A percentile compares a stretch with the other conserved stretches of the same genome.
These are phyloP conservation scores for Exserohilum rostratum DNA, from an alignment of 2,329 filamentous ascomycete genomes.

Conservation along the genomic window DNA sequence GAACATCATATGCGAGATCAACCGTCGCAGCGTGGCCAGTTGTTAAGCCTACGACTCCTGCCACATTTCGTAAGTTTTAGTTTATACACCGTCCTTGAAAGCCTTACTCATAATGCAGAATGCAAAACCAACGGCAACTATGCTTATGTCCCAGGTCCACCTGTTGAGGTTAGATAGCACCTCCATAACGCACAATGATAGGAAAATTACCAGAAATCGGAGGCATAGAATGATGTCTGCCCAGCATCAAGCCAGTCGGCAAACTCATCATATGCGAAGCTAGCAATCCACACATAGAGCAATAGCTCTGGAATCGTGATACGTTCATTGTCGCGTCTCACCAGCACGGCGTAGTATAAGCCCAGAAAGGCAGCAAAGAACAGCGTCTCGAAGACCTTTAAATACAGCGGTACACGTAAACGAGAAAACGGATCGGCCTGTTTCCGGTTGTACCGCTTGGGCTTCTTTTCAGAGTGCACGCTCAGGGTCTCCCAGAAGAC, in stretches of 20 bases:
- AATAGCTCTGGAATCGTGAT: slow-evolving; percentile 73
- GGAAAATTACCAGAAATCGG: slow-evolving; percentile 57
- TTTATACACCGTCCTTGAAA: neutral
- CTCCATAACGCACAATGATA: slow-evolving; percentile 31
- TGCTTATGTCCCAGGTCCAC: slow-evolving; percentile 51
- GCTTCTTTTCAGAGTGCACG: slow-evolving; percentile 73
- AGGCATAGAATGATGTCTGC: slow-evolving; percentile 67
- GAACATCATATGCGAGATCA: slow-evolving; percentile 84
- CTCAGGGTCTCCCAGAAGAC: slow-evolving; percentile 85
- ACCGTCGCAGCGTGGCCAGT: slow-evolving; percentile 67
- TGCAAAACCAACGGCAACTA: slow-evolving; percentile 72
- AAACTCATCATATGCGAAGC: slow-evolving; percentile 83
- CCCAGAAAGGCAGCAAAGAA: slow-evolving; percentile 79
- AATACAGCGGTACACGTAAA: slow-evolving; percentile 78
- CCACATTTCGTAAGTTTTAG: slow-evolving; percentile 1
- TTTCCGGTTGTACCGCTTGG: slow-evolving; percentile 72
- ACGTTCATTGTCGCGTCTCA: slow-evolving; percentile 69
- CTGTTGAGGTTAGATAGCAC: slow-evolving; percentile 7
- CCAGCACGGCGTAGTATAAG: slow-evolving; percentile 85
- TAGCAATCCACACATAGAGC: slow-evolving; percentile 84
- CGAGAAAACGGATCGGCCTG: slow-evolving; percentile 62
- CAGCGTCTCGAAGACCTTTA: slow-evolving; percentile 81
- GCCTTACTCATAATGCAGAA: slow-evolving; percentile 75
- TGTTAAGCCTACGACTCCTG: slow-evolving; percentile 71
- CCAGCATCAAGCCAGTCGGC: slow-evolving; percentile 80